These are phyloP conservation scores for Nannochloropsis gaditana DNA, from an alignment of 108 stramenopile species.

Conservation along the genomic window DNA sequence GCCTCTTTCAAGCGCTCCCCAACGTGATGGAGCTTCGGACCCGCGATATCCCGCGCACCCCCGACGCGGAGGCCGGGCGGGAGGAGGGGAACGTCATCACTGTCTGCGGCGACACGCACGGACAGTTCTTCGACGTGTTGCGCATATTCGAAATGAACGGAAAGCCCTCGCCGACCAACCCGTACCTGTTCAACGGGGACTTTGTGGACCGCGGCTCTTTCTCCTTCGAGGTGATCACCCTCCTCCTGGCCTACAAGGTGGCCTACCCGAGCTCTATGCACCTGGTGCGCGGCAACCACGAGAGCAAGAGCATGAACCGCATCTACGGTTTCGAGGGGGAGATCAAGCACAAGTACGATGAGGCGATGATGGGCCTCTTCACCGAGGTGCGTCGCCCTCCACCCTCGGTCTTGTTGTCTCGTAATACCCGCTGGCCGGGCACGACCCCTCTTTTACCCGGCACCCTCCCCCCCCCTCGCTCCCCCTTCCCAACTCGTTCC, in stretches of 20 bases:
- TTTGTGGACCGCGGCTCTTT: constrained; percentile 96
- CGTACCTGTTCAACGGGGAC: constrained; percentile 98
- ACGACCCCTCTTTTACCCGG: not conserved
- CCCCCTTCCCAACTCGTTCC: not conserved
- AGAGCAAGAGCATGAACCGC: constrained; percentile 97
- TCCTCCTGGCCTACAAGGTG: constrained; percentile 80
- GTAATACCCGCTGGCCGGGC: not conserved
- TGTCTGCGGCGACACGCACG: constrained; percentile 95
- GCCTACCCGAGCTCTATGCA: constrained; percentile 71
- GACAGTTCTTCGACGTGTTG: constrained; percentile 96
- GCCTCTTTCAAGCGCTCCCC: constrained; percentile 36
- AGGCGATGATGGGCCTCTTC: constrained; percentile 88
- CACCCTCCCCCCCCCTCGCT: not conserved
- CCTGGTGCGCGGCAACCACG: constrained; percentile 91
- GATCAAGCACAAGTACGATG: constrained; percentile 94
- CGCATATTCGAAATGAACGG: constrained; percentile 91
- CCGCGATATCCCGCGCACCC: constrained; percentile 24
- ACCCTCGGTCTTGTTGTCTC: not conserved
- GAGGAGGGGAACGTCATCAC: constrained; percentile 48
- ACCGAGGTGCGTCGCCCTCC: constrained; percentile 57
- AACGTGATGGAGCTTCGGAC: constrained; percentile 37
- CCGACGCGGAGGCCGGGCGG: not conserved
- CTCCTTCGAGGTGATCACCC: constrained; percentile 84
- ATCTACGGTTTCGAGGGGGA: constrained; percentile 99
- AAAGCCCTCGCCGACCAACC: constrained; percentile 68